A percentile compares a stretch with the other conserved stretches of the same genome.
Conservation (phyloP, 495 filamentous ascomycete species). For the Hypoxylon fragiforme region DNA sequence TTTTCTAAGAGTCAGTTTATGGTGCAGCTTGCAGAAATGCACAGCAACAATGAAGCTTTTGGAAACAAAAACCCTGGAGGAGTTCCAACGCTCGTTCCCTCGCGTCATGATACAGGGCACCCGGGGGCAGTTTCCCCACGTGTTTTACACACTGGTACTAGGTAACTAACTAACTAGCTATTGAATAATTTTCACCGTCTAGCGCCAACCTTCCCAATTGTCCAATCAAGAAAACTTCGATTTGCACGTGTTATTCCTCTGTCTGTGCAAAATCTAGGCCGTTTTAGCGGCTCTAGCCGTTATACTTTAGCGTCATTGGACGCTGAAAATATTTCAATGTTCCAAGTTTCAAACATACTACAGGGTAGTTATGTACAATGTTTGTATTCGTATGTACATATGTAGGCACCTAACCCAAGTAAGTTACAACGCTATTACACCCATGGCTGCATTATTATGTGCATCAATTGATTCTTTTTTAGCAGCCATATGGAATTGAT, state of each 20-base stretch:
- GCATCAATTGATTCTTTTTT: too few species aligned
- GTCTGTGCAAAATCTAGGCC: slow-evolving; percentile 7
- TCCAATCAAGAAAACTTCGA: slow-evolving; percentile 22
- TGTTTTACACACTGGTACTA: slow-evolving; percentile 5
- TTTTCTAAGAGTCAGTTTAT: too few species aligned
- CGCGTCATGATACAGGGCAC: slow-evolving; percentile 18
- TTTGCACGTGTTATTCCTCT: slow-evolving; percentile 26
- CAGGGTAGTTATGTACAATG: too few species aligned
- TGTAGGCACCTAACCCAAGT: too few species aligned
- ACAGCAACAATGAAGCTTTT: slow-evolving; percentile 9
- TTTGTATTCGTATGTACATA: too few species aligned
- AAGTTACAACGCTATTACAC: too few species aligned
- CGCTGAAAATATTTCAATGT: too few species aligned
- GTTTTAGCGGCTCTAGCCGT: slow-evolving; percentile 8
- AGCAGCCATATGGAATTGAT: too few species aligned
- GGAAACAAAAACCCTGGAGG: neutral
- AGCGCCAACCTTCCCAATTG: slow-evolving; percentile 16
- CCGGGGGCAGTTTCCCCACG: slow-evolving; percentile 4
- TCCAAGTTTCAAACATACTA: too few species aligned
- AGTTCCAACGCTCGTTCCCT: neutral
- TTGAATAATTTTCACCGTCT: neutral
- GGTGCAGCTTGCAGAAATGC: too few species aligned
- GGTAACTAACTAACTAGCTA: too few species aligned
- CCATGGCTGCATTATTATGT: too few species aligned
- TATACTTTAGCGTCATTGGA: slow-evolving; percentile 5